A percentile compares a stretch with the other conserved stretches of the same genome.
phyloP scores from a whole-genome alignment of 2,329 filamentous ascomycete genomes.

The Arthrinium phaeospermum region DNA sequence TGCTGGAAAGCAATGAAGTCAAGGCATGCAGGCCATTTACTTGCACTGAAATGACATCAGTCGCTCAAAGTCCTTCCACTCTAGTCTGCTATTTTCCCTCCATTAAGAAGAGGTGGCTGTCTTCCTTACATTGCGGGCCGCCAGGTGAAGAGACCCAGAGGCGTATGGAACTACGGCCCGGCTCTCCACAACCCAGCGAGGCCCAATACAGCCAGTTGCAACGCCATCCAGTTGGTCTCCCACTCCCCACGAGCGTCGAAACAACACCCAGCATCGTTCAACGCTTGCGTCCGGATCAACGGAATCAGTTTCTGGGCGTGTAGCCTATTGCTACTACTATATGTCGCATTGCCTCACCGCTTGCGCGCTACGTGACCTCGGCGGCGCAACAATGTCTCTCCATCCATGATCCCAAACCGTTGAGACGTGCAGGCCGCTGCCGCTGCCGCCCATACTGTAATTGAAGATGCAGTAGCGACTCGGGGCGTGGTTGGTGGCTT shows the following conservation, averaged over 20 bases:
- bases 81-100: neutral
- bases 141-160: neutral
- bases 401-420: neutral
- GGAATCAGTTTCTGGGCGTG: neutral
- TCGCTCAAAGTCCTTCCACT: neutral
- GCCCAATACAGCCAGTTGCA: neutral
- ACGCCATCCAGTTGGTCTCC: neutral
- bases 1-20: neutral
- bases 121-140: neutral
- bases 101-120: neutral
- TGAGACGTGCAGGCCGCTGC: neutral
- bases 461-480: neutral
- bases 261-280: neutral
- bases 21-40: neutral
- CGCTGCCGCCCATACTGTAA: neutral
- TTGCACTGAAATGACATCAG: neutral
- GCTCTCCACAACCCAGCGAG: neutral
- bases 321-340: neutral
- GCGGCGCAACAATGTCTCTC: neutral
- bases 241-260: neutral
- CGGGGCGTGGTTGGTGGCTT: neutral
- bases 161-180: neutral
- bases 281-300: neutral
- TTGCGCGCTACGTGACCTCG: neutral
- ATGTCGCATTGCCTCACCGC: neutral